A percentile compares a stretch with the other conserved stretches of the same genome.
Conservation (phyloP, 148 eudicot genomes). For the Drosera capensis region DNA sequence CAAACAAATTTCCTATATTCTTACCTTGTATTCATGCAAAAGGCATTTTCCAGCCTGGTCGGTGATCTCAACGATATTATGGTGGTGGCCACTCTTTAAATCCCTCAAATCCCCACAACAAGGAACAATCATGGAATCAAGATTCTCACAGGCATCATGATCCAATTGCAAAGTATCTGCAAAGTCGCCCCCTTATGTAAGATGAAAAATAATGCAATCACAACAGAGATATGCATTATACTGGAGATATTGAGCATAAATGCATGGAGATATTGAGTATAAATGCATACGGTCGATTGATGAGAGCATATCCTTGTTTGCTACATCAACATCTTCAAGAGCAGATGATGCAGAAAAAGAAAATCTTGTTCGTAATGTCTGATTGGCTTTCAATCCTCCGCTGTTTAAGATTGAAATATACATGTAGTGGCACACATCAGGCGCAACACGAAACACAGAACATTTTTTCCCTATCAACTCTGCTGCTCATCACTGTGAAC, state of each 20-base stretch:
- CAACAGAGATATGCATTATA: too few species aligned
- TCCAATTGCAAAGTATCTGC: conserved; percentile 89
- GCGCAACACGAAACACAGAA: too few species aligned
- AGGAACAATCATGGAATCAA: conserved; percentile 83
- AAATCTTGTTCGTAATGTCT: conserved; percentile 46
- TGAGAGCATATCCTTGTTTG: conserved; percentile 60
- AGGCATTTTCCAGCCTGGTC: conserved; percentile 84
- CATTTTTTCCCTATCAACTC: too few species aligned
- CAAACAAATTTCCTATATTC: neutral
- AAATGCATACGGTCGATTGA: conserved; percentile 66
- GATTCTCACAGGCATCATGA: conserved; percentile 59
- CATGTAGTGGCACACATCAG: neutral
- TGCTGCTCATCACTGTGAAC: too few species aligned
- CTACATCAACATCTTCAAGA: conserved; percentile 45
- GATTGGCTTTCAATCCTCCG: conserved; percentile 74
- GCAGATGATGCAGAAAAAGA: conserved; percentile 80
- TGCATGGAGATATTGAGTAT: too few species aligned
- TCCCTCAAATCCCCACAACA: conserved; percentile 79
- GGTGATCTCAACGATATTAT: conserved; percentile 76
- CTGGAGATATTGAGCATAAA: too few species aligned
- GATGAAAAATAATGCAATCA: neutral
- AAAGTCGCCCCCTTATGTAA: conserved; percentile 3
- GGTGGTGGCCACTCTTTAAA: conserved; percentile 65
- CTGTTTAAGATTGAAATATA: conserved; percentile 9
- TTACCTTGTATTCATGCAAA: conserved; percentile 65